Conservation (phyloP, 2,329 filamentous ascomycete species). For the Cladosporium oxysporum region DNA sequence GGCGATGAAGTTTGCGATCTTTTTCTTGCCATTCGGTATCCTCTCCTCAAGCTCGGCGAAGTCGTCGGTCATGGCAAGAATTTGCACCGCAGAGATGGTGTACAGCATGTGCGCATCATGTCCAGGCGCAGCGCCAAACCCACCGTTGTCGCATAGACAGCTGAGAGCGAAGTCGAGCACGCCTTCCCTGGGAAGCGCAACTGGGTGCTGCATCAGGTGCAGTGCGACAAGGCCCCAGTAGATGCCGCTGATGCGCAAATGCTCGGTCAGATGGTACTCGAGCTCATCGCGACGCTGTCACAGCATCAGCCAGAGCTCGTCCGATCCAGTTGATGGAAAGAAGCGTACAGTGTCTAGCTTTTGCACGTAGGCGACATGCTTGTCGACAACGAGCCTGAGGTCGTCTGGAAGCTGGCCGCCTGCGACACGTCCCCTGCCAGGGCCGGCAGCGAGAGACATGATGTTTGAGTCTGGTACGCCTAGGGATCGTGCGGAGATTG, state of each 20-base stretch:
- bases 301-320: slow-evolving; percentile 28
- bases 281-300: slow-evolving; percentile 82
- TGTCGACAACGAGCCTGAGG: slow-evolving; percentile 57
- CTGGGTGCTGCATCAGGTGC: slow-evolving; percentile 77
- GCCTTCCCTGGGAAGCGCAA: slow-evolving; percentile 76
- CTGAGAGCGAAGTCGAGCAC: slow-evolving; percentile 92
- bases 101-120: slow-evolving; percentile 97
- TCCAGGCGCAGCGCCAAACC: slow-evolving; percentile 89
- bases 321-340: slow-evolving; percentile 21
- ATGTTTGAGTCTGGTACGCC: slow-evolving; percentile 11
- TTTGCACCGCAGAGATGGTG: slow-evolving; percentile 92
- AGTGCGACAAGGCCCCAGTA: slow-evolving; percentile 95
- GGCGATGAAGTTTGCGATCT: slow-evolving; percentile 80
- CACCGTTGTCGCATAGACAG: slow-evolving; percentile 86
- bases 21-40: slow-evolving; percentile 66
- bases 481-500: slow-evolving; percentile 17
- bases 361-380: slow-evolving; percentile 91
- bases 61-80: slow-evolving; percentile 82
- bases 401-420: slow-evolving; percentile 44
- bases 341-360: slow-evolving; percentile 77
- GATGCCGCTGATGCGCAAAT: slow-evolving; percentile 89
- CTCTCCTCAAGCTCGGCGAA: slow-evolving; percentile 76
- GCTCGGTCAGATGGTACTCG: slow-evolving; percentile 97
- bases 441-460: slow-evolving; percentile 64
- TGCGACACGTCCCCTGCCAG: slow-evolving; percentile 53